Base-by-base conservation (phyloP, 225 moss, liverwort and hornwort genomes). In the Marchantia paleacea region DNA sequence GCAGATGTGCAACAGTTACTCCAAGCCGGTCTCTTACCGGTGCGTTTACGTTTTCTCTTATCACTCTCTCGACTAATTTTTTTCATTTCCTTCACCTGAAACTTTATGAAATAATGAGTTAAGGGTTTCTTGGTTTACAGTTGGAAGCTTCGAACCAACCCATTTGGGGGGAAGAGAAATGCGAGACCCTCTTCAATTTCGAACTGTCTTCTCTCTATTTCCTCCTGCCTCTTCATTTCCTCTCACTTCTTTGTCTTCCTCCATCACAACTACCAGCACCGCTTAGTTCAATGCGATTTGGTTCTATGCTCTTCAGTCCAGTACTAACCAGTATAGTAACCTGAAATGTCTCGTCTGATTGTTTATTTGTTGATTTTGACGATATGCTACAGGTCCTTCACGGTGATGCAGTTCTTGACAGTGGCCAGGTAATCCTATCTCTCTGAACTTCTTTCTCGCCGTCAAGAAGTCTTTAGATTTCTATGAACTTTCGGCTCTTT, bases 351-450 rank as follows among this genome's bases (percentile, higher is more conserved):
- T 0, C 28, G 15, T 14, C 8, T 29, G 22, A 53, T n/a, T 0
- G 4, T 15, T 5, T 22, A 11, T 30, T 58, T 31, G 57, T 58
- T 13, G 10, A 26, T 25, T 53, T 78, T 70, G 57, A 22, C 49
- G 10, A 50, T 78, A 61, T 22, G 76, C 39, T 39, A 65, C 90
- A 97, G 97, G 90, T 97, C 57, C 75, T 97, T 76, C 97, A 97
- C 85, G 97, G 97, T 83, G 97, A 95, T 88, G 93, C 93, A 55
- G 95, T 93, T 63, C 84, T 95, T 63, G 97, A 95, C 81, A 90
- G 75, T 82, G 69, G 78, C 75, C 87, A 93, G 93, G 94, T 97
- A 78, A 61, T 16, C 24, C 49, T 73, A 52, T 12, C 14, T 29
- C 25, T 55, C 29, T 74, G 28, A 13, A 24, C 52, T 54, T 52